Base-by-base conservation (phyloP, 805 yeast species). In the Wickerhamomyces subpelliculosus region DNA sequence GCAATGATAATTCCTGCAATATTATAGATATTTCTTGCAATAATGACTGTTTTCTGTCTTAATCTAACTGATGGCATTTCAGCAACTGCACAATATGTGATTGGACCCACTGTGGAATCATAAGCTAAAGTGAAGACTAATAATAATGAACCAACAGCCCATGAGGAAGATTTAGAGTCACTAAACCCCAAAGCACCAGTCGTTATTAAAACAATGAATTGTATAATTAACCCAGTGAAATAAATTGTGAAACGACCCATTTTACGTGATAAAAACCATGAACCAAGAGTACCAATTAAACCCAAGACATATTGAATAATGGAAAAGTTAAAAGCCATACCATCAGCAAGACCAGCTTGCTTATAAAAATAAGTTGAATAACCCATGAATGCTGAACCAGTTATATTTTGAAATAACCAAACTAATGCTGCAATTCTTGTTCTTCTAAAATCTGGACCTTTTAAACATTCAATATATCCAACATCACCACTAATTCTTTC, bases 291-390 rank as follows among this genome's bases (percentile, higher is more conserved):
- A 11, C 67, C 66, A 12, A 42, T 13, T 4, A 63, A 43, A 11
- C 68, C 62, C 17, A 64, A 41, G 7, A 53, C 49, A 38, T 62
- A 61, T 27, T 60, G 61, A 23, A 62, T 64, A 37, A 57, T 51
- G 14, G 55, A 65, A 34, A 67, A 66, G 4, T 49, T 49, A 57
- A 68, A 73, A 3, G 75, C 57, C 58, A 62, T 64, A 19, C 61
- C 44, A 3, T 59, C 51, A 10, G 64, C 52, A 47, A 68, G 60
- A 35, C 79, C 79, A 28, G 78, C 74, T 43, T 70, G 69, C 30
- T 55, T 47, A 45, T 65, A 72, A 53, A 70, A 72, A 45, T 70
- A 73, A 6, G 78, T 67, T 8, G 76, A 60, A 52, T 67, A 73
- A 56, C 66, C 62, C 43, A 54, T 49, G 50, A 69, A 64, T 2